These are phyloP conservation scores for Neoarthrinium moseri DNA, from an alignment of 2,329 filamentous ascomycete genomes.

Conservation along the genomic window DNA sequence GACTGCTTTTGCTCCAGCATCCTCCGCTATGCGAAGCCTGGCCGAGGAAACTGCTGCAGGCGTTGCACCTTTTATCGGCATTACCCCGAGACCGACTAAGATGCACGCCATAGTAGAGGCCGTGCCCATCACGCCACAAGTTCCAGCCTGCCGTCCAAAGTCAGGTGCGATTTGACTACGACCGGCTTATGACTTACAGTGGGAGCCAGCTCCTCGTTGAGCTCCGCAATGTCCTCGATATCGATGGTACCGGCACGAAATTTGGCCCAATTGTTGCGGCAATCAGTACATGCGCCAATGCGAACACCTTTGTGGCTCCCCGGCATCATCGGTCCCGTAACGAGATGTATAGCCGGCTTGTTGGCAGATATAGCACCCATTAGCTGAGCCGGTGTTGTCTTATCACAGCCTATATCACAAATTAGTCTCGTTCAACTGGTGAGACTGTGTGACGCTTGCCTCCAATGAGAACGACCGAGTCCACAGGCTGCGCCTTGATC, in stretches of 20 bases:
- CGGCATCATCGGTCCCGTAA: constrained; percentile 75
- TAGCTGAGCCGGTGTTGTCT: constrained; percentile 70
- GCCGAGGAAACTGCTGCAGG: constrained; percentile 76
- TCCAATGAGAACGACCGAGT: constrained; percentile 66
- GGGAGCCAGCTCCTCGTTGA: constrained; percentile 73
- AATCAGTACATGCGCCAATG: constrained; percentile 74
- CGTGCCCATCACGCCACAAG: constrained; percentile 89
- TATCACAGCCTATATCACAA: constrained; percentile 61
- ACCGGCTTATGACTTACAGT: too few relatives aligned
- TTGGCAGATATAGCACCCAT: constrained; percentile 77
- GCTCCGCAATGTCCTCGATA: constrained; percentile 67
- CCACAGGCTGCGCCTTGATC: constrained; percentile 69
- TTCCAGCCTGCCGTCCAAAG: constrained; percentile 70
- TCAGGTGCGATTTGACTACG: too few relatives aligned
- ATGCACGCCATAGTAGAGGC: constrained; percentile 88
- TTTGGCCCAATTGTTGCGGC: constrained; percentile 70
- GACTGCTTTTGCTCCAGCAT: constrained; percentile 69
- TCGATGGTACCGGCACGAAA: constrained; percentile 66
- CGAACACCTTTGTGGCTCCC: constrained; percentile 63
- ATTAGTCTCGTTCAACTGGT: neutral
- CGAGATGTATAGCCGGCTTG: constrained; percentile 66
- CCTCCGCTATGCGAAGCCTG: constrained; percentile 78
- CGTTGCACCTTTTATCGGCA: constrained; percentile 73
- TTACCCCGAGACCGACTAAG: constrained; percentile 79
- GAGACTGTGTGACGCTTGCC: constrained; percentile 37